Evolutionary conservation across 345 rosid genomes (phyloP).

Genomic region (Euphorbia lathyris): DNA sequence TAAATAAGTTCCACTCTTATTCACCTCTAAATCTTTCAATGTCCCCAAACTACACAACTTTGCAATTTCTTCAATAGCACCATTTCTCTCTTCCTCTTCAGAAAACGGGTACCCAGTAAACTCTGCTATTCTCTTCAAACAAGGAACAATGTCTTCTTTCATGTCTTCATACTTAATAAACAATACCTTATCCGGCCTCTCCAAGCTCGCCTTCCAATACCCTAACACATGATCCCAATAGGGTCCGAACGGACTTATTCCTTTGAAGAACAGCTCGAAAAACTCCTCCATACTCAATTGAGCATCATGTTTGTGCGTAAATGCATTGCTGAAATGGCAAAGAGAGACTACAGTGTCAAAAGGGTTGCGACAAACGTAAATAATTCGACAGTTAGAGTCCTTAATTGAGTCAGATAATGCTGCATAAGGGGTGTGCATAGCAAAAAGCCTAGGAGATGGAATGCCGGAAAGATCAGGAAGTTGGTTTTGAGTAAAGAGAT

Average conservation of each 20-base stretch:
- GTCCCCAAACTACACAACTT: constrained; percentile 20
- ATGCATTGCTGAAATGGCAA: too few relatives aligned
- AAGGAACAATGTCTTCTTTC: constrained; percentile 21
- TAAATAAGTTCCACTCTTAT: background rate
- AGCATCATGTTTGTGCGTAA: too few relatives aligned
- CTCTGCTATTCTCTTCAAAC: constrained; percentile 25
- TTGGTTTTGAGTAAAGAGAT: constrained; percentile 8
- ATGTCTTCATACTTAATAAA: constrained; percentile 38
- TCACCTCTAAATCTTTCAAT: constrained; percentile 15
- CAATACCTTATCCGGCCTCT: constrained; percentile 23
- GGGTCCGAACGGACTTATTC: constrained; percentile 27
- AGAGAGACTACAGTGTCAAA: constrained; percentile 21
- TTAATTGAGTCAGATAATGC: constrained; percentile 8
- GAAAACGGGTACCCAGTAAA: constrained; percentile 16
- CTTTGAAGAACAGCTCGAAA: constrained; percentile 34
- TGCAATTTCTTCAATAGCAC: constrained; percentile 4
- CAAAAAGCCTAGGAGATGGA: constrained; percentile 15
- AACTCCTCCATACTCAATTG: constrained; percentile 29
- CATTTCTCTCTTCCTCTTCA: constrained; percentile 8
- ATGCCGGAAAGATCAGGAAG: constrained; percentile 3
- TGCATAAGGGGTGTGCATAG: constrained; percentile 9
- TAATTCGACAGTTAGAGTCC: constrained; percentile 3
- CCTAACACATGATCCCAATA: constrained; percentile 37
- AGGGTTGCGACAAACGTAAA: constrained; percentile 27
- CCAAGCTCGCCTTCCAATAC: constrained; percentile 33